Evolutionary conservation across 2,329 filamentous ascomycete species (phyloP), one percentile per base, ranked within the genome.

Genomic region (Botrytis elliptica): DNA sequence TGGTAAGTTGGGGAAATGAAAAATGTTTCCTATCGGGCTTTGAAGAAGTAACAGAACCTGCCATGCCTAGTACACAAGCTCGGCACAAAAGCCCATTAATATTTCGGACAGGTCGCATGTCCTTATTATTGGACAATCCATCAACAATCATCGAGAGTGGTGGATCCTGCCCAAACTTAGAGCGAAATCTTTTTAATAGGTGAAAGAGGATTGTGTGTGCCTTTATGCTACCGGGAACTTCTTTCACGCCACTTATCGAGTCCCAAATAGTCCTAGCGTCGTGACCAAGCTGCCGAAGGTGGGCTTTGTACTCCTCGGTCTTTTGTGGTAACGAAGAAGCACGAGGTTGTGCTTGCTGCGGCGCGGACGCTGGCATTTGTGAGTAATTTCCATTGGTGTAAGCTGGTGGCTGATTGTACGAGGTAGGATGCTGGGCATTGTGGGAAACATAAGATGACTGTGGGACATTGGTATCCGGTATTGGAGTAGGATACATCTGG

Each of bases 171-270:
- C 83, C 83, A 80, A 91, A 93, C 67, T 84, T 85, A 25, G 86
- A 81, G 62, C 86, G 84, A 78, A 91, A 93, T 52, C 84, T 85
- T 72, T 86, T 85, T 73, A 87, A 85, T 70, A 90, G 83, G 79
- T 92, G 89, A 79, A 91, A 85, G 60, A 95, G 85, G 16, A 92
- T 84, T 65, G 89, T 86, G 74, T 88, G 88, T 25, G 92, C 85
- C 76, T 89, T 89, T 65, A 93, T 85, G 74, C 87, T 87, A 57
- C 87, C 86, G 22, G 90, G 86, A 25, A 93, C 82, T 69, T 90
- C 87, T 77, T 88, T 88, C 75, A 93, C 84, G 4, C 85, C 85
- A 12, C 85, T 86, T 3, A 90, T 86, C 36, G 84, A 82, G 75
- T 87, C 87, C 91, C 92, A 95, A 52, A 91, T 82, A 38, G 89